Conservation (phyloP, 768 basidiomycete genomes). For the Pisolithus orientalis region DNA sequence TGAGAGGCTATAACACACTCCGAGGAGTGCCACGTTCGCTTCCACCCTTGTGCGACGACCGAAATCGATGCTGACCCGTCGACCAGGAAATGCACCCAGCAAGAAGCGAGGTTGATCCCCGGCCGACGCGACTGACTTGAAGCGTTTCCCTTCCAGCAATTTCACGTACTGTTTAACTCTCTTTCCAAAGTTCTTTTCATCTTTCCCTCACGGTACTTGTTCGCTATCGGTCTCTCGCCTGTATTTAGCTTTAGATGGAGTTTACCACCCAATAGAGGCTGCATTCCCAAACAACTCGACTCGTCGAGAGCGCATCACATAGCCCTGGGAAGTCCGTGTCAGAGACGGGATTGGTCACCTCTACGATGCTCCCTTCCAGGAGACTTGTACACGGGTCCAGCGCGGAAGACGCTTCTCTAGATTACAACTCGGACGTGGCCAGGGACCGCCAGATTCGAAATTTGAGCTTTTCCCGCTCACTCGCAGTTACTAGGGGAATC, state of each 20-base stretch:
- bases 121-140: too few relatives aligned
- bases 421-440: constrained; percentile 15
- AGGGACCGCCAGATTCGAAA: constrained; percentile 65
- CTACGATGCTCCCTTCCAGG: too few relatives aligned
- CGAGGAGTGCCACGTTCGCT: too few relatives aligned
- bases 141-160: constrained; percentile 61
- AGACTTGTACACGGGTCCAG: too few relatives aligned
- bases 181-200: constrained; percentile 78
- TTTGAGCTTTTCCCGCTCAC: constrained; percentile 82
- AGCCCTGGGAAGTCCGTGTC: too few relatives aligned
- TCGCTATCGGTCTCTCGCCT: constrained; percentile 23
- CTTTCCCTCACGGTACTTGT: constrained; percentile 82
- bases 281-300: constrained; percentile 85
- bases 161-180: constrained; percentile 79
- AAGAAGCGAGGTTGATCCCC: too few relatives aligned
- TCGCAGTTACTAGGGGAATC: constrained; percentile 66
- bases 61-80: too few relatives aligned
- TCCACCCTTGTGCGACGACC: too few relatives aligned
- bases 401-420: too few relatives aligned
- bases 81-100: too few relatives aligned
- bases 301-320: constrained; percentile 25
- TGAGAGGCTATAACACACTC: too few relatives aligned
- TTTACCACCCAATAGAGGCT: constrained; percentile 80
- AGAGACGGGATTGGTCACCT: too few relatives aligned
- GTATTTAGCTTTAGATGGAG: constrained; percentile 34